Percentiles rank a stretch among this genome's conserved stretches.
Evolutionary conservation across 2,329 filamentous ascomycete species (phyloP).

Genomic region (Fusarium virguliforme): DNA sequence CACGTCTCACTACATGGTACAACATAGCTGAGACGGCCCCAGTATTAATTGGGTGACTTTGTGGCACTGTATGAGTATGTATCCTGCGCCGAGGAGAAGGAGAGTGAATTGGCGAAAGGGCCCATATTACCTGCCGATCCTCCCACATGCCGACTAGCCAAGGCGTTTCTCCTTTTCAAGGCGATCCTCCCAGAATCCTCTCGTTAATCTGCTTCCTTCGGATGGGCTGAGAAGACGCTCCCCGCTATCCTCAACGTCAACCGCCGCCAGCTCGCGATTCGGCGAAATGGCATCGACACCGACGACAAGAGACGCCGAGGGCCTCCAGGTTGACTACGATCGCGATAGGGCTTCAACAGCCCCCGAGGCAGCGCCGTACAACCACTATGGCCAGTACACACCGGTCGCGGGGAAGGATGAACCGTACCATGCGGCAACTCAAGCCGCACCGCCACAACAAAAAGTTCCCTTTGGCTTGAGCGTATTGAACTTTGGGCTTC

Average conservation of each 20-base stretch:
- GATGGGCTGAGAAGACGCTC: not conserved
- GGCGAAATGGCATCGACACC: slow-evolving; percentile 2
- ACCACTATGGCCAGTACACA: not conserved
- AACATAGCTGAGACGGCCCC: no score
- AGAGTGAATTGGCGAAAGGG: not conserved
- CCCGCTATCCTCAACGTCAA: not conserved
- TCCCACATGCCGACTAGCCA: not conserved
- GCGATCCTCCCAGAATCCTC: not conserved
- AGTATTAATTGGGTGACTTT: no score
- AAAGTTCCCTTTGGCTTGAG: slow-evolving; percentile 11
- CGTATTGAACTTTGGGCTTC: not conserved
- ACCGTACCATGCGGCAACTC: not conserved
- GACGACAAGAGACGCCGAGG: not conserved
- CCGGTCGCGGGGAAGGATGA: not conserved
- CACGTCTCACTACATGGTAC: no score
- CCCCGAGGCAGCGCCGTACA: not conserved
- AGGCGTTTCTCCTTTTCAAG: slow-evolving; percentile 1
- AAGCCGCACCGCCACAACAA: not conserved
- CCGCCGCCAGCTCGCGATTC: slow-evolving; percentile 1
- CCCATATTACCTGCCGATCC: slow-evolving; percentile 11
- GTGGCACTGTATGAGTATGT: no score
- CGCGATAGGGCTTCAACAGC: not conserved
- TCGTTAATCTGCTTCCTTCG: slow-evolving; percentile 6
- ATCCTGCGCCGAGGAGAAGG: no score
- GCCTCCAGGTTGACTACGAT: slow-evolving; percentile 11